Evolutionary conservation across 805 yeast genomes (phyloP), one percentile per base, ranked within the genome.

Genomic region (Saccharomycopsis sp.): DNA sequence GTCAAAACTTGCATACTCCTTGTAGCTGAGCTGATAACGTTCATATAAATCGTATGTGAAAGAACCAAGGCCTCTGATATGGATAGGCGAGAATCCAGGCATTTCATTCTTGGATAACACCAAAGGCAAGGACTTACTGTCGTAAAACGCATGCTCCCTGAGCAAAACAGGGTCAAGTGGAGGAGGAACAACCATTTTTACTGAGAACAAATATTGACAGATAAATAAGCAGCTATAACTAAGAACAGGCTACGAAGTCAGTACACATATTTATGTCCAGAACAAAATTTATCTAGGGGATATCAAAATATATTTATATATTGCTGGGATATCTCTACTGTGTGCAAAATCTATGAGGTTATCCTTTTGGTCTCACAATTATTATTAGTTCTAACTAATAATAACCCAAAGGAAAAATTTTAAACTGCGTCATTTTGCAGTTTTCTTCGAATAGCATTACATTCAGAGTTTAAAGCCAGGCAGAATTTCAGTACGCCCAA

Each of bases 81-180:
- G 57, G 3, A 61, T n/a, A 8, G 62, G 57, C 3, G 15, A 15
- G 49, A 61, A 61, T 3, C 56, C 56, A 14, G 54, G 58, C 17
- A 12, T 25, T 3, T 42, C 24, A 24, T 47, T 52, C 8, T 19
- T 55, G 17, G 56, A 19, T 9, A 59, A 34, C 3, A 57, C 64
- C 38, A 60, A 44, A 12, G 47, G 19, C 2, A 60, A 20, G 7
- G 59, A 3, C 42, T 54, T 53, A 7, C 63, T 60, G 56, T 73
- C 75, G n/a, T 67, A 64, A 54, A 61, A 73, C 3, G 70, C 66
- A 57, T 73, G 76, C 53, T 73, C 77, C 60, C 73, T 70, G 12
- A 73, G 59, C 23, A 73, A 57, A 9, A 67, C 70, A 9, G 73
- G 68, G 53, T 73, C 77, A n/a, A 65, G 60, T 20, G 72, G 73